Conservation (phyloP, 208 protist genomes). For the Trichomonas tenax region DNA sequence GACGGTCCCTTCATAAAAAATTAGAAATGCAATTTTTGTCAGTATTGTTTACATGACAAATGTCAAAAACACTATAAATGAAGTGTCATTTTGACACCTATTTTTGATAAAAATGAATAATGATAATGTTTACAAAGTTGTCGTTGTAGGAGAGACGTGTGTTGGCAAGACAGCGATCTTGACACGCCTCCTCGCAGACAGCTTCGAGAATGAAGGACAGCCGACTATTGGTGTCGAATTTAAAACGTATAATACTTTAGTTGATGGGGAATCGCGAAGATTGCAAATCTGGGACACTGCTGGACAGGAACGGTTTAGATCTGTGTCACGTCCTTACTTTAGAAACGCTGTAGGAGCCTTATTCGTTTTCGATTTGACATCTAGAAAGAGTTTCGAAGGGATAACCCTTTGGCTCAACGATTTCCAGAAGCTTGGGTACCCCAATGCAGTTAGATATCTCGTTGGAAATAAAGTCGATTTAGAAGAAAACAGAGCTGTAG, state of each 20-base stretch:
- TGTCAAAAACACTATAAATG: too few species aligned
- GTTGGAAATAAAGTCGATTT: constrained; percentile 4
- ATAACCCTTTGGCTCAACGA: neutral
- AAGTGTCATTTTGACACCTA: too few species aligned
- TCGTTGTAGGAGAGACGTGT: neutral
- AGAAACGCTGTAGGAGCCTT: neutral
- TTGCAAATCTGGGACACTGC: neutral
- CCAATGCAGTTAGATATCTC: neutral
- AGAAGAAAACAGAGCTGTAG: neutral
- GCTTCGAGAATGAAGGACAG: neutral
- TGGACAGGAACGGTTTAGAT: neutral
- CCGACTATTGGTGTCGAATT: constrained; percentile 1
- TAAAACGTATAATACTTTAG: neutral
- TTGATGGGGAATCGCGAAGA: neutral
- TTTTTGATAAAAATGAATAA: too few species aligned
- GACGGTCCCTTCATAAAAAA: too few species aligned
- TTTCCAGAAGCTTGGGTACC: neutral
- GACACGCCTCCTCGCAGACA: neutral
- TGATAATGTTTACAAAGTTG: neutral
- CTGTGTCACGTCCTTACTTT: neutral
- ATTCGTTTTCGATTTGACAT: neutral
- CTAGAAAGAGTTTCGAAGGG: neutral
- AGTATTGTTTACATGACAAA: too few species aligned
- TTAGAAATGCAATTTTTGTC: too few species aligned
- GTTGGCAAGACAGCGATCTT: neutral